Base-by-base conservation (phyloP, 768 basidiomycete species). In the Boletus reticulatus region DNA sequence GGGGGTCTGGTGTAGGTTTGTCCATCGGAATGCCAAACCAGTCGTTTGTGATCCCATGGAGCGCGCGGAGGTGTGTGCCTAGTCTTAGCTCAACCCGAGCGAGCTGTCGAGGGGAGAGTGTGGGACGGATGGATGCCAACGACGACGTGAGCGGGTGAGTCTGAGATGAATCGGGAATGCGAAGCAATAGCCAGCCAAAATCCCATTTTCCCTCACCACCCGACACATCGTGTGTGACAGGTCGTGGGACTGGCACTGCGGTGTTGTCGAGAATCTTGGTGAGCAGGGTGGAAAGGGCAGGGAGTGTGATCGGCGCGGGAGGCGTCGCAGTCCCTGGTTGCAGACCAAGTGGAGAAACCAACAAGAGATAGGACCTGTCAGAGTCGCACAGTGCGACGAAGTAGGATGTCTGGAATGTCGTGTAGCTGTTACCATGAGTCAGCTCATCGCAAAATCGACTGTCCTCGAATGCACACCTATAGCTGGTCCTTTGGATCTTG, bases 41-140 rank as follows among this genome's bases (percentile, higher is more conserved):
- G 63, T 90, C 87, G 72, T 88, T 89, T 64, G 87, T 84, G n/a
- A 88, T 77, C 12, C 69, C 76, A 62, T 91, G 89, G n/a, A 89
- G 72, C 53, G 83, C 77, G 7, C 80, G 81, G 37, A 90, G 77
- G 62, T 81, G 76, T 34, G 76, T 68, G 8, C 89, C 89, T 3
- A 88, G 72, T 50, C 78, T 74, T n/a, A 87, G 75, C 54, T 89
- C 84, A 53, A 89, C 62, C 19, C 77, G 69, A 4, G 78, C 62
- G 4, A 66, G 67, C 43, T 83, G 76, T 20, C 73, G 60, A 4
- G 71, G 68, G 4, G 74, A 74, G 53, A 73, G 50, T 69, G 64
- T 32, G 67, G 57, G 32, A 63, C 63, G 63, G 75, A 76, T 50
- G 77, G 76, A 53, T 67, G 68, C 22, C 74, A 72, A 27, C 76